These are phyloP conservation scores for Sugiyamaella chiloensis DNA, from an alignment of 805 yeast species.

Conservation along the genomic window DNA sequence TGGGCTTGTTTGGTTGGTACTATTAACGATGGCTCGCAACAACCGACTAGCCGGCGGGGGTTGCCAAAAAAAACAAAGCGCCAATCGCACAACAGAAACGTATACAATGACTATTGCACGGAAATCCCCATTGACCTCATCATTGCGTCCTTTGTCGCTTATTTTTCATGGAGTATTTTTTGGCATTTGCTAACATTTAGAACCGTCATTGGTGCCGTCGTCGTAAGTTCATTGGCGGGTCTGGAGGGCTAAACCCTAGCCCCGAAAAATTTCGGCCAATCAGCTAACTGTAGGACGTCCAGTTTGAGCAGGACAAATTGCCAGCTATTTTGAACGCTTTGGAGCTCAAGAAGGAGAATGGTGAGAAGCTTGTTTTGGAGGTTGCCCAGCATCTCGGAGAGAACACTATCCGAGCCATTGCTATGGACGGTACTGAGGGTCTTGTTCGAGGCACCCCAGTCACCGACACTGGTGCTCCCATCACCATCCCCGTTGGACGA, in stretches of 20 bases:
- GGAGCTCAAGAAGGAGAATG: slow-evolving; percentile 74
- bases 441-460: slow-evolving; percentile 95
- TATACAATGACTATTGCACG: too few relatives aligned
- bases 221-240: slow-evolving; percentile 42
- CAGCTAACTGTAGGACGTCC: slow-evolving; percentile 56
- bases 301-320: slow-evolving; percentile 94
- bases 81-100: too few relatives aligned
- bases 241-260: not conserved
- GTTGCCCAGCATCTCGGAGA: slow-evolving; percentile 99
- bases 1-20: too few relatives aligned
- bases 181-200: too few relatives aligned
- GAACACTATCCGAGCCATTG: slow-evolving; percentile 99
- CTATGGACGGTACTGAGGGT: slow-evolving; percentile 99
- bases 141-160: too few relatives aligned
- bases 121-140: too few relatives aligned
- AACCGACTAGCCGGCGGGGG: too few relatives aligned
- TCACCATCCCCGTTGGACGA: slow-evolving; percentile 98
- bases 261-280: slow-evolving; percentile 5
- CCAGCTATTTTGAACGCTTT: slow-evolving; percentile 98
- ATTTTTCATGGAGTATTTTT: too few relatives aligned
- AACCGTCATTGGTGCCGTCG: slow-evolving; percentile 99
- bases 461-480: slow-evolving; percentile 95
- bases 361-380: slow-evolving; percentile 83
- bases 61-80: too few relatives aligned
- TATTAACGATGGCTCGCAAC: too few relatives aligned